Evolutionary conservation across 805 yeast genomes (phyloP), one percentile per base, ranked within the genome.

Genomic region (Candida ortonii): DNA sequence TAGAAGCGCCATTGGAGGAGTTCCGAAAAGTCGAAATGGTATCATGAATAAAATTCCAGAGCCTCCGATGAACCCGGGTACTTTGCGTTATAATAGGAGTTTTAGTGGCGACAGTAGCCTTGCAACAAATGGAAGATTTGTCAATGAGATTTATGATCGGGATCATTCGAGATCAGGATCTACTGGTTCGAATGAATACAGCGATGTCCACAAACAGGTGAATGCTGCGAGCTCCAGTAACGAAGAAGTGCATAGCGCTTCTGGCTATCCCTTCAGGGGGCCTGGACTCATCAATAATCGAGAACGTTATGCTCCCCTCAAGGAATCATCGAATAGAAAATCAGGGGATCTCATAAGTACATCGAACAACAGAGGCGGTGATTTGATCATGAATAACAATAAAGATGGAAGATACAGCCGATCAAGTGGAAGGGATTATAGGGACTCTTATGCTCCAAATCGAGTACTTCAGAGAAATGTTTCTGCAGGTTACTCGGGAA

Each of bases 321-420:
- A 33, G n/a, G 44, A 49, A 22, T 46, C 45, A n/a, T 21, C 38
- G 6, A 37, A 36, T 21, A 41, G 41, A 7, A 41, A 44, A 16
- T 42, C 51, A 2, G 52, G 52, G 8, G 54, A 49, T 34, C 20
- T 46, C 16, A 37, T 42, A 7, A 41, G 46, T 7, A 49, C 45
- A 14, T 33, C 50, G 10, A 37, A 22, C 34, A 50, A 48, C 30
- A 40, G 48, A 28, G 44, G 51, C 3, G 50, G 53, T 2, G 55
- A 50, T 25, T 25, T 46, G 25, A 48, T 50, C 20, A 36, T 41
- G 16, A 38, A 18, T 21, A 35, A 41, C 2, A 27, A 28, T 16
- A 41, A 38, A 24, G 53, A 49, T 11, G 24, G 26, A 23, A 28
- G 52, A 22, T 49, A 32, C 28, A 25, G 34, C 10, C 29, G 48